Evolutionary conservation across 192 early-diverging fungal genomes (phyloP).

Genomic region (Chytriomyces hyalinus): DNA sequence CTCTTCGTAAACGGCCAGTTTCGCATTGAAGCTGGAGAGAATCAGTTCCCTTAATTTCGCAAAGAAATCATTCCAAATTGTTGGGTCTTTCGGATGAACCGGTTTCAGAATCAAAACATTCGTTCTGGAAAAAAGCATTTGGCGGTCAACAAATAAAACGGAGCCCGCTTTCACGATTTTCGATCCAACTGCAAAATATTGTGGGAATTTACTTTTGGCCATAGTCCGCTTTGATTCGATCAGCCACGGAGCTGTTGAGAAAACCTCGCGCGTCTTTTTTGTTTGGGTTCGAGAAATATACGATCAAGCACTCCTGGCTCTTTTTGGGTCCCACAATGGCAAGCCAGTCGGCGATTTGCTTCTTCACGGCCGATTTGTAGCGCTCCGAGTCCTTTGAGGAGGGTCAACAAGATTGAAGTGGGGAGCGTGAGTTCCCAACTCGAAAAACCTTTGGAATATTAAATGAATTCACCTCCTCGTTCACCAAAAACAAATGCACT

Average conservation of each 20-base stretch:
- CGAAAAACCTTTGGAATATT: neutral
- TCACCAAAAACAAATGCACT: slow-evolving; percentile 80
- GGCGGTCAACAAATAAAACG: neutral
- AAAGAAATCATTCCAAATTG: slow-evolving; percentile 75
- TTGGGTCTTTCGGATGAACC: slow-evolving; percentile 54
- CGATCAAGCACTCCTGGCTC: slow-evolving; percentile 84
- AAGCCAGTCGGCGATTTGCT: slow-evolving; percentile 80
- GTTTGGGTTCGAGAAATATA: slow-evolving; percentile 47
- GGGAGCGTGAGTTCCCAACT: neutral
- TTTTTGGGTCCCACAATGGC: slow-evolving; percentile 74
- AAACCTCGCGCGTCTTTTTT: slow-evolving; percentile 28
- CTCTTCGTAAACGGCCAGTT: slow-evolving; percentile 83
- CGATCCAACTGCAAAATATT: neutral
- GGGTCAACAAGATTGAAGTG: neutral
- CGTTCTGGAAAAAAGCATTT: neutral
- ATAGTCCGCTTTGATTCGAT: slow-evolving; percentile 88
- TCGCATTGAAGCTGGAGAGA: slow-evolving; percentile 72
- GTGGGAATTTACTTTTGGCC: slow-evolving; percentile 3
- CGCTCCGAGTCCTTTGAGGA: slow-evolving; percentile 71
- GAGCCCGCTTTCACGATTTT: neutral
- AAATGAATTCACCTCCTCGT: slow-evolving; percentile 65
- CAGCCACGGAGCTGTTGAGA: slow-evolving; percentile 61
- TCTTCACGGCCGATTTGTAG: slow-evolving; percentile 69
- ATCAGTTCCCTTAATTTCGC: slow-evolving; percentile 77
- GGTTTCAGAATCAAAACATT: slow-evolving; percentile 23